Percentiles rank a stretch among this genome's conserved stretches.
These are phyloP conservation scores for Rhynchospora breviuscula DNA, from an alignment of 176 grass and related monocot genomes.

Conservation along the genomic window DNA sequence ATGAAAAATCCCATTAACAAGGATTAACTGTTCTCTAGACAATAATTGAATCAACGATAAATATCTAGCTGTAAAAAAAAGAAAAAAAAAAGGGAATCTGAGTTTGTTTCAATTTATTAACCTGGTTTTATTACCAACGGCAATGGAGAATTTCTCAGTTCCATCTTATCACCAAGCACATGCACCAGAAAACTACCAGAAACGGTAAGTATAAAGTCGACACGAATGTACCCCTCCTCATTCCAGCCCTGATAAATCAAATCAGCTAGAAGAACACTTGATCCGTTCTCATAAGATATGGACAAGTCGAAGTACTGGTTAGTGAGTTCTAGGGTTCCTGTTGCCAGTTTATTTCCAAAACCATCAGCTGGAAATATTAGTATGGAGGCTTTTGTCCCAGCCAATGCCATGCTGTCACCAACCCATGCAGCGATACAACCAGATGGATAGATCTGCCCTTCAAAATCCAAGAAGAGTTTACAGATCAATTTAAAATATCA, in stretches of 20 bases:
- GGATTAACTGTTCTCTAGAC: neutral
- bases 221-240: slow-evolving; percentile 32
- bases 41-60: neutral
- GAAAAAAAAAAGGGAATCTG: neutral
- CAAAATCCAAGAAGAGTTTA: neutral
- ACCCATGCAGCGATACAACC: slow-evolving; percentile 40
- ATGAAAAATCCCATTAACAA: neutral
- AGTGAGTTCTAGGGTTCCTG: neutral
- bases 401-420: slow-evolving; percentile 9
- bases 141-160: slow-evolving; percentile 46
- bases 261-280: slow-evolving; percentile 24
- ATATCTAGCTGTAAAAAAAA: neutral
- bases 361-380: slow-evolving; percentile 42
- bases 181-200: slow-evolving; percentile 50
- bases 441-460: slow-evolving; percentile 39
- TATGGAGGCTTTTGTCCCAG: slow-evolving; percentile 43
- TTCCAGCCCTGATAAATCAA: slow-evolving; percentile 52
- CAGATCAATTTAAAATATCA: neutral
- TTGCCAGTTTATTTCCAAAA: slow-evolving; percentile 49
- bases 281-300: slow-evolving; percentile 33
- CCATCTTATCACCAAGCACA: slow-evolving; percentile 34
- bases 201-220: slow-evolving; percentile 46
- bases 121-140: slow-evolving; percentile 53
- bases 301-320: slow-evolving; percentile 36
- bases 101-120: slow-evolving; percentile 15